Evolutionary conservation across 2,329 filamentous ascomycete genomes (phyloP).

Genomic region (Microascus cirrosus): DNA sequence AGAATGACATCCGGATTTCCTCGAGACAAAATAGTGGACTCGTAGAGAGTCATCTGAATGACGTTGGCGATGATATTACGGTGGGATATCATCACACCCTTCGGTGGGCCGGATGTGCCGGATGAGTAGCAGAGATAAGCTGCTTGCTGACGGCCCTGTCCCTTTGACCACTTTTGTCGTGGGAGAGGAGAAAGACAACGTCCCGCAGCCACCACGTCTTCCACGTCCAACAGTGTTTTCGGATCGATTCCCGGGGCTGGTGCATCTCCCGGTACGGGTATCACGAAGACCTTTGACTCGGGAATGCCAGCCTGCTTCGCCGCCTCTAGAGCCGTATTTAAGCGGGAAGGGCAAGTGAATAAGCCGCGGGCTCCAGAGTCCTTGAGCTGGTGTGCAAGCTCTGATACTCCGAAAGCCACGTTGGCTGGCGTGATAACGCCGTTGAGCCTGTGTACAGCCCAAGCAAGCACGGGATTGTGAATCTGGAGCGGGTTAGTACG

Average conservation of each 20-base stretch:
- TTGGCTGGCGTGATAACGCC: conserved; percentile 66
- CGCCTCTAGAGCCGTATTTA: conserved; percentile 53
- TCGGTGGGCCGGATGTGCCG: conserved; percentile 71
- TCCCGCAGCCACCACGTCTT: conserved; percentile 55
- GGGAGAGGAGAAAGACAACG: conserved; percentile 38
- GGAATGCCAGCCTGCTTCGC: conserved; percentile 53
- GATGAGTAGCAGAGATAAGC: conserved; percentile 74
- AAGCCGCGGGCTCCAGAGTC: conserved; percentile 58
- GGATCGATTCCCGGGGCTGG: conserved; percentile 24
- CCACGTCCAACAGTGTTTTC: conserved; percentile 48
- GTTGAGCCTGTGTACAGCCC: conserved; percentile 64
- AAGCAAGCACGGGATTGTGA: conserved; percentile 61
- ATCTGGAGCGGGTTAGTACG: conserved; percentile 34
- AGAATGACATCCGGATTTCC: conserved; percentile 32
- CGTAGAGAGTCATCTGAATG: conserved; percentile 44
- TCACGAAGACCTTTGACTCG: conserved; percentile 52
- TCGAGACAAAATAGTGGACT: conserved; percentile 22
- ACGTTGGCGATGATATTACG: conserved; percentile 68
- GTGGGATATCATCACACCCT: conserved; percentile 79
- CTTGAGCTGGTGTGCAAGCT: conserved; percentile 62
- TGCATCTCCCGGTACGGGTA: conserved; percentile 48
- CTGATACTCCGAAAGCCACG: conserved; percentile 58
- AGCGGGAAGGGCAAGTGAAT: conserved; percentile 61
- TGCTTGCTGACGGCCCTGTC: conserved; percentile 55
- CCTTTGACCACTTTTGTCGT: conserved; percentile 46